A percentile compares a stretch with the other conserved stretches of the same genome.
Evolutionary conservation across 495 filamentous ascomycete species (phyloP).

Genomic region (Oleoguttula mirabilis): DNA sequence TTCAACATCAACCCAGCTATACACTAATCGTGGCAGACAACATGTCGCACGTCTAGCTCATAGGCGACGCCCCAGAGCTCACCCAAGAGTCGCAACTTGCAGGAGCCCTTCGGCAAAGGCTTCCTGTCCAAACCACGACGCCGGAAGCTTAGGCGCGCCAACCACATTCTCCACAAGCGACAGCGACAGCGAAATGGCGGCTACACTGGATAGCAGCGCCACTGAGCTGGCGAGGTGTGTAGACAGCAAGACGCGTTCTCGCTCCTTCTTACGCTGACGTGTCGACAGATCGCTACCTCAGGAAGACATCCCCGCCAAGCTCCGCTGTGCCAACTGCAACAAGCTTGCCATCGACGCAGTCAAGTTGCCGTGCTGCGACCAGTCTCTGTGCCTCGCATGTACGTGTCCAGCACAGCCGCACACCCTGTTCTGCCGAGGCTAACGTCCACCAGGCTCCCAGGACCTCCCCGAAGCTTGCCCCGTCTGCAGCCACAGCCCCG

Average conservation of each 20-base stretch:
- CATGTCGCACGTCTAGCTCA: no score
- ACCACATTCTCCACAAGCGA: background rate
- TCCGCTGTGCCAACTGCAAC: slow-evolving; percentile 86
- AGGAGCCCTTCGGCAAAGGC: no score
- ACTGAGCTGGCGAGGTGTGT: slow-evolving; percentile 10
- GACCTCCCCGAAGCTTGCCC: slow-evolving; percentile 59
- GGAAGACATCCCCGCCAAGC: slow-evolving; percentile 87
- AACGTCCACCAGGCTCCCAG: slow-evolving; percentile 27
- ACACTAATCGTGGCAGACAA: no score
- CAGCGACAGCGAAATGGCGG: slow-evolving; percentile 8
- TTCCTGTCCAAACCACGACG: no score
- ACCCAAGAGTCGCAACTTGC: no score
- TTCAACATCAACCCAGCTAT: no score
- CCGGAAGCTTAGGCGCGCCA: no score
- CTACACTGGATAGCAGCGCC: slow-evolving; percentile 2
- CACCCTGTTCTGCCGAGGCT: background rate
- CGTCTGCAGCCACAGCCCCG: slow-evolving; percentile 80
- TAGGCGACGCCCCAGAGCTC: no score
- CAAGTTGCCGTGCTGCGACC: slow-evolving; percentile 86
- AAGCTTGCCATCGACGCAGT: slow-evolving; percentile 85
- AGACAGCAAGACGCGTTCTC: background rate
- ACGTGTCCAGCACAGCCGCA: slow-evolving; percentile 28
- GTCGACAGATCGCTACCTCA: no score
- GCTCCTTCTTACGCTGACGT: no score
- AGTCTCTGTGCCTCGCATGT: slow-evolving; percentile 88